A percentile compares a stretch with the other conserved stretches of the same genome.
Evolutionary conservation across 163 green algal genomes (phyloP).

Genomic region (Coccomyxa subellipsoidea): DNA sequence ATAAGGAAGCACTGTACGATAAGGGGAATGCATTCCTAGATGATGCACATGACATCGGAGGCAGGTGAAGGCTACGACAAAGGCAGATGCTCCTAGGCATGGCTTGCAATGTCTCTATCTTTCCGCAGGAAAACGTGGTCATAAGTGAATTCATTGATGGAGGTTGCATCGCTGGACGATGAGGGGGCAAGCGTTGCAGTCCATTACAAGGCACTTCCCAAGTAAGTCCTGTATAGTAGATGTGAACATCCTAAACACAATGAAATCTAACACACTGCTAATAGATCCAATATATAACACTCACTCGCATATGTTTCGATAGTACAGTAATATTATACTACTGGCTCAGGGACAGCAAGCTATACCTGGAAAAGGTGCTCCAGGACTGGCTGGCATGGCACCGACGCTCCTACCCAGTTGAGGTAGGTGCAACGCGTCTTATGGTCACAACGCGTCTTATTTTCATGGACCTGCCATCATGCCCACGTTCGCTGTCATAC

Average conservation of each 20-base stretch:
- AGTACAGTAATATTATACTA: neutral
- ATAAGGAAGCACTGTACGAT: too few relatives aligned
- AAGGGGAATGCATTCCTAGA: too few relatives aligned
- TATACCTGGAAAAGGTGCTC: constrained; percentile 1
- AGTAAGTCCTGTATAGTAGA: neutral
- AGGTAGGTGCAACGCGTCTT: neutral
- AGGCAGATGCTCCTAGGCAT: too few relatives aligned
- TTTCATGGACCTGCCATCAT: too few relatives aligned
- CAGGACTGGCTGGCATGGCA: constrained; percentile 18
- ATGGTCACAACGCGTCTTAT: too few relatives aligned
- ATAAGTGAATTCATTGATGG: neutral
- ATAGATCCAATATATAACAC: neutral
- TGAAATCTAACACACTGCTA: neutral
- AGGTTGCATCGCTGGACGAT: neutral
- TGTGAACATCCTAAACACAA: neutral
- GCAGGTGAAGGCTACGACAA: too few relatives aligned
- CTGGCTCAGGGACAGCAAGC: constrained; percentile 20
- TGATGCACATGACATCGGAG: too few relatives aligned
- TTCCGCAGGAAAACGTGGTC: too few relatives aligned
- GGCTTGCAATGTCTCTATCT: too few relatives aligned
- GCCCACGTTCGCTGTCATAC: too few relatives aligned
- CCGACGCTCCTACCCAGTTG: neutral
- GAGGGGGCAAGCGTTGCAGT: neutral
- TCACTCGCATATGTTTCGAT: too few relatives aligned
- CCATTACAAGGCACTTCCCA: neutral